Base-by-base conservation (phyloP, 495 filamentous ascomycete genomes). In the Xylaria intraflava region DNA sequence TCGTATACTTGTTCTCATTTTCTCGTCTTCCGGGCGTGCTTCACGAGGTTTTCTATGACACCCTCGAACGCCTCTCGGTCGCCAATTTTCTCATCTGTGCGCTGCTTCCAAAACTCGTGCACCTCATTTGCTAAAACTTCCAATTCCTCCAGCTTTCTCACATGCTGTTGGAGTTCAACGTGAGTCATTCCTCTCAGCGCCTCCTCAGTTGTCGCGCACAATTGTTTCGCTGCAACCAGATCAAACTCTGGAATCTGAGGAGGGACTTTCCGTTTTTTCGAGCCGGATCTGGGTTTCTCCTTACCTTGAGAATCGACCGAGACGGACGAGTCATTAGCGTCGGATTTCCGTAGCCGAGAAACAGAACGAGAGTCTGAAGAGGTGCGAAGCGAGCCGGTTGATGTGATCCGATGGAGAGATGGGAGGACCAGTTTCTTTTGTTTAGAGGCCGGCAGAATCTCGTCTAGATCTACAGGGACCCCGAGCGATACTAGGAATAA, bases 341-440 rank as follows among this genome's bases (percentile, higher is more conserved):
- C 71, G 23, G 59, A 64, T 60, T 77, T 69, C 41, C 79, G 78
- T 20, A 81, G 67, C 4, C 82, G 69, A 11, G 72, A 72, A 6
- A 78, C 62, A 3, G 76, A 76, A 19, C 72, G 73, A 26, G 68
- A 78, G 62, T 75, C 78, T 55, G 66, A 70, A 58, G 74, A 79
- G 30, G 60, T 61, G 26, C 72, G 68, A 44, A 74, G 58, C 48
- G 74, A 78, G 55, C 79, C 82, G 56, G 68, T 76, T 19, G 73
- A 82, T 23, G 66, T 74, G 57, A 69, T 73, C 43, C 85, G 70
- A 61, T 86, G 81, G 46, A 93, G 83, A 2, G 88, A 93, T 6
- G 93, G 94, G 3, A 99, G 79, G 17, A 99, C 78, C 22, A 99
- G 84, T 62, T 97, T 96, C 78, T 97, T 97, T 65, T 97, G 94